Percentiles rank a stretch among this genome's conserved stretches.
These are phyloP conservation scores for Trametes polyzona DNA, from an alignment of 1,284 basidiomycete species.

Conservation along the genomic window DNA sequence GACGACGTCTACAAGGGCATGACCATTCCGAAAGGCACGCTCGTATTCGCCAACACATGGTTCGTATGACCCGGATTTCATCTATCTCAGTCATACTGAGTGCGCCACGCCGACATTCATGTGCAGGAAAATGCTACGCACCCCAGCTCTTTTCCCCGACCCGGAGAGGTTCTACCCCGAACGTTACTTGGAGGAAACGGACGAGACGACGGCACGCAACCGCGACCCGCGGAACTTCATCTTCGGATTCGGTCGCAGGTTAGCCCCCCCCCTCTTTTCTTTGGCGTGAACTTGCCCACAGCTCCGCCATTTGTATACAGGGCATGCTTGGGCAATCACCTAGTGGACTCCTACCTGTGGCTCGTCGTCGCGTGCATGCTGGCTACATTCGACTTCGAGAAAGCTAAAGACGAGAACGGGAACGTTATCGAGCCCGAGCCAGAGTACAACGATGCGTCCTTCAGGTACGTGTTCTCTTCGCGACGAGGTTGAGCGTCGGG, in stretches of 20 bases:
- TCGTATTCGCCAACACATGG: conserved; percentile 7
- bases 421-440: conserved; percentile 38
- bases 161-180: conserved; percentile 40
- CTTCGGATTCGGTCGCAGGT: conserved; percentile 35
- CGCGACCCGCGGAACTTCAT: conserved; percentile 33
- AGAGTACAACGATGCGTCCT: conserved; percentile 41
- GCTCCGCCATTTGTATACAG: conserved; percentile 13
- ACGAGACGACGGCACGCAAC: conserved; percentile 23
- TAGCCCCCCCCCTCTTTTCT: conserved; percentile 1
- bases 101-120: too few species aligned
- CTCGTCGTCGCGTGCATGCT: conserved; percentile 48
- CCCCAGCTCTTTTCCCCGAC: conserved; percentile 38
- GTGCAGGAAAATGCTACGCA: conserved; percentile 39
- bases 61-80: too few species aligned
- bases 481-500: too few species aligned
- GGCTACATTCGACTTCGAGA: conserved; percentile 43
- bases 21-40: conserved; percentile 13
- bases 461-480: conserved; percentile 42
- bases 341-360: conserved; percentile 48
- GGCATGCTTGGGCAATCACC: conserved; percentile 46
- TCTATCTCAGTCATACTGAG: too few species aligned
- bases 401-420: conserved; percentile 42
- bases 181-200: conserved; percentile 31
- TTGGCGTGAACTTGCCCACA: neutral
- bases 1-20: conserved; percentile 8